Base-by-base conservation (phyloP, 768 basidiomycete species). In the Suillus subluteus region DNA sequence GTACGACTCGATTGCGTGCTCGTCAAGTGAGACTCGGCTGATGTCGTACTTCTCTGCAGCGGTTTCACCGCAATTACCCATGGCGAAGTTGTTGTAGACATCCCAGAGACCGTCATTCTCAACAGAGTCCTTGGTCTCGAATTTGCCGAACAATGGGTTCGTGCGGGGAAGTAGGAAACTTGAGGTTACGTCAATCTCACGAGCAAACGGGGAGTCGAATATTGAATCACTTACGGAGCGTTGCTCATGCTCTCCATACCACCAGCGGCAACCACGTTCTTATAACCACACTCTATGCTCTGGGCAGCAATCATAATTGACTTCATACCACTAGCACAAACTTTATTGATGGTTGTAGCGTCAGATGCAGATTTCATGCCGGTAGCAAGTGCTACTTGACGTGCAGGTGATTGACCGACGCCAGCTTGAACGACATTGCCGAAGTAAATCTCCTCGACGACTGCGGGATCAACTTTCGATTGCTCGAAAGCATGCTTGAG, bases 181-280 rank as follows among this genome's bases (percentile, higher is more conserved):
- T 67, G 9, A 58, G 58, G 32, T 64, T 68, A n/a, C 26, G 48
- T 64, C 48, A 58, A 30, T 38, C 65, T 67, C 44, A 55, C 26
- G 7, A 43, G 38, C 41, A 65, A 63, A 56, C 41, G 15, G n/a
- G 68, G 46, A 43, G 62, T 7, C 66, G n/a, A 54, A 32, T 52
- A 18, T 64, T 8, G 46, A 50, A 61, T 61, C 6, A 88, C 97
- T 74, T 76, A 98, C 96, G 98, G 98, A 61, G 96, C 95, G 72
- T 98, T 93, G 77, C 94, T 96, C 98, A 99, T 99, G 82, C 94
- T 96, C 83, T 99, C 98, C 95, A 95, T 98, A 67, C 98, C 98
- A 71, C 98, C 98, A 65, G 96, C 96, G 32, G 89, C 94, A 71
- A 98, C 91, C 61, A 98, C 87, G 48, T 80, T 88, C 67, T 91